Evolutionary conservation across 345 rosid species (phyloP).

Genomic region (Eucalyptus microcorys): DNA sequence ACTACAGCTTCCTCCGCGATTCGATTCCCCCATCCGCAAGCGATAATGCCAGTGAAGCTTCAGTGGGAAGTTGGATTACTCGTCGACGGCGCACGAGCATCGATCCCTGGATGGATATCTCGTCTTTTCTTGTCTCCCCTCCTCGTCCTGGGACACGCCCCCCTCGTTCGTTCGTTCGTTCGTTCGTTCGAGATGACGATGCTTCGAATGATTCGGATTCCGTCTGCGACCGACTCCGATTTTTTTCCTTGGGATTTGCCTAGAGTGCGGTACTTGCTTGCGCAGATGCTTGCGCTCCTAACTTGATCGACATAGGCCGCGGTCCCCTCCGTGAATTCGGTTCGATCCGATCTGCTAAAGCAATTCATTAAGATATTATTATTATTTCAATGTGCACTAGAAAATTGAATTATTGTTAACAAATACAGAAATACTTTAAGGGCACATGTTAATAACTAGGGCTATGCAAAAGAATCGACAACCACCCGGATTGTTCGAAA

Average conservation of each 20-base stretch:
- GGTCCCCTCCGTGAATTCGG: background rate
- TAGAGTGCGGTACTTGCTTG: background rate
- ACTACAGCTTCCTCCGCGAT: background rate
- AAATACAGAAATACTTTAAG: background rate
- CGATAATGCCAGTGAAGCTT: background rate
- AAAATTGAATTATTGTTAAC: background rate
- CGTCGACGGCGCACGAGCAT: background rate
- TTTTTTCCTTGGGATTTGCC: background rate
- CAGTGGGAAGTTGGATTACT: background rate
- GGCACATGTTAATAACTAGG: no score
- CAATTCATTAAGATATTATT: background rate
- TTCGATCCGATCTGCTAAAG: background rate
- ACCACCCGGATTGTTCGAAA: rapidly evolving
- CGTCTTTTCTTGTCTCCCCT: background rate
- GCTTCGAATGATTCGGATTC: background rate
- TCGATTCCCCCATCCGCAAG: background rate
- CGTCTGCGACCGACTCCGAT: background rate
- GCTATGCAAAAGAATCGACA: no score
- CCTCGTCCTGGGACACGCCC: background rate
- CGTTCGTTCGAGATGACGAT: background rate
- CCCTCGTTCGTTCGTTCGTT: no score
- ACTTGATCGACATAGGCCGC: rapidly evolving
- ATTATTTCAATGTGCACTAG: background rate
- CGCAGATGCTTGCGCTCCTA: background rate
- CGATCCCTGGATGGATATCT: background rate